Percentiles rank a stretch among this genome's conserved stretches.
phyloP scores from a whole-genome alignment of 306 rosid genomes.

The Astragalus membranaceus region DNA sequence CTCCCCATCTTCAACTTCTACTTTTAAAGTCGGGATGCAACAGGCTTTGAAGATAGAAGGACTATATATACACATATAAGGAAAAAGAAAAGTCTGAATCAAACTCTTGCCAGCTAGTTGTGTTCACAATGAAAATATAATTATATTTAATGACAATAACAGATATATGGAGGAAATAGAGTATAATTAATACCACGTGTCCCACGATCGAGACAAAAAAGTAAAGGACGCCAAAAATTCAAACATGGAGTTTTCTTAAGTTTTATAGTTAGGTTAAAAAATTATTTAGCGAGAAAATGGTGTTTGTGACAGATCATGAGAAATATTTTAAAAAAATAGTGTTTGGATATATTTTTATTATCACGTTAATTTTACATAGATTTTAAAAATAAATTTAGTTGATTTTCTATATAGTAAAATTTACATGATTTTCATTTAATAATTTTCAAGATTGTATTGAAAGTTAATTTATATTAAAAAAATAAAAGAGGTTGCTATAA shows the following conservation, averaged over 20 bases:
- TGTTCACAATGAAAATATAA: not conserved
- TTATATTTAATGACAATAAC: not conserved
- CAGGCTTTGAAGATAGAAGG: not conserved
- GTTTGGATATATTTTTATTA: no score
- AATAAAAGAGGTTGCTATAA: no score
- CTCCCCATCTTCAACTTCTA: not conserved
- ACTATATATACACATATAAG: not conserved
- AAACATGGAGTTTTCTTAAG: not conserved
- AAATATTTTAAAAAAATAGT: no score
- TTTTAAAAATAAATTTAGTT: no score
- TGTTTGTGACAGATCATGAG: not conserved
- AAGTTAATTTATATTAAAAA: no score
- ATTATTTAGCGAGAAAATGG: no score
- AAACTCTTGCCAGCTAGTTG: not conserved
- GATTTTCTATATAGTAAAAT: no score
- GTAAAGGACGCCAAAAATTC: not conserved
- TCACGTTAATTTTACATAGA: not conserved
- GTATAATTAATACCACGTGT: not conserved
- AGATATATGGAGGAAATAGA: not conserved
- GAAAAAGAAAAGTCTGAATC: not conserved
- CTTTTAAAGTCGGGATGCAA: not conserved
- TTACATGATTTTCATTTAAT: no score
- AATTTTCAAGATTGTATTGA: no score
- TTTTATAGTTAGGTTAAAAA: not conserved
- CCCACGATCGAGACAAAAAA: not conserved